Evolutionary conservation across 805 yeast genomes (phyloP).

Genomic region (Kluyveromyces dobzhanskii): DNA sequence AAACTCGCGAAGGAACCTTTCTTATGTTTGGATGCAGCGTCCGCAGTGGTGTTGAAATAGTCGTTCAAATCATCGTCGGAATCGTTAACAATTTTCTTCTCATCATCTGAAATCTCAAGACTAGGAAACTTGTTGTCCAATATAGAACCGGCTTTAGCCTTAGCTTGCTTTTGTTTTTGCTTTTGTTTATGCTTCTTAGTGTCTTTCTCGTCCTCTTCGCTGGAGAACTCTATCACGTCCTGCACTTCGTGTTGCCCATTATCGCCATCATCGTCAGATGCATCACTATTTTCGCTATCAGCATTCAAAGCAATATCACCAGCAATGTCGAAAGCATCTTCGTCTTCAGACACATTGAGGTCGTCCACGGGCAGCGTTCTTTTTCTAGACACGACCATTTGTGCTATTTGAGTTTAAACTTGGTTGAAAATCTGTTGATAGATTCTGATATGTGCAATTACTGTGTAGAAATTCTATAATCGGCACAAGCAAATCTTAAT

Average conservation of each 20-base stretch:
- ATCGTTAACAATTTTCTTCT: conserved; percentile 30
- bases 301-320: conserved; percentile 44
- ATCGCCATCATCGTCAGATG: conserved; percentile 16
- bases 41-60: conserved; percentile 31
- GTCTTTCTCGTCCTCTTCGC: conserved; percentile 37
- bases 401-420: too few species aligned
- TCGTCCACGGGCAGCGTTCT: conserved; percentile 6
- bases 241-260: conserved; percentile 34
- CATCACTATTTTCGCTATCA: conserved; percentile 33
- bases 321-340: conserved; percentile 47
- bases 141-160: conserved; percentile 7
- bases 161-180: conserved; percentile 7
- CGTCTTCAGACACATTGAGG: conserved; percentile 29
- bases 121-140: conserved; percentile 33
- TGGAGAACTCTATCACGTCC: conserved; percentile 45
- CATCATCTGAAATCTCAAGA: conserved; percentile 47
- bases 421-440: too few species aligned
- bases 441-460: too few species aligned
- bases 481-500: too few species aligned
- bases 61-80: conserved; percentile 40
- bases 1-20: conserved; percentile 83
- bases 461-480: too few species aligned
- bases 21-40: conserved; percentile 32
- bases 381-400: conserved; percentile 6
- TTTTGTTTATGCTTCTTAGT: conserved; percentile 9